phyloP scores from a whole-genome alignment of 2,329 filamentous ascomycete genomes.

The Westerdykella aurantiaca region DNA sequence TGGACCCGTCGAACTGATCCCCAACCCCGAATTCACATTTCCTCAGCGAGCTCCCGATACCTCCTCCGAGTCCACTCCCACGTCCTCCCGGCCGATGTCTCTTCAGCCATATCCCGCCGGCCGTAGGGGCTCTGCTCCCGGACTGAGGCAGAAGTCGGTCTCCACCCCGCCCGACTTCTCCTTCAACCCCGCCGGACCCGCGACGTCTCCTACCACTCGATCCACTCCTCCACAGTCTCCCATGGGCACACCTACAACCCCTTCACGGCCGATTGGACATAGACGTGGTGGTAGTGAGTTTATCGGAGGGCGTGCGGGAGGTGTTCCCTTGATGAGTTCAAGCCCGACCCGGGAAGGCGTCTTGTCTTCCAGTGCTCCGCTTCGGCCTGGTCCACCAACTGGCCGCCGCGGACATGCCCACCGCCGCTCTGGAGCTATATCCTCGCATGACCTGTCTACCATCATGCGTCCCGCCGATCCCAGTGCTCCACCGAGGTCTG shows the following conservation, averaged over 20 bases:
- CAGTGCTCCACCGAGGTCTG: conserved; percentile 49
- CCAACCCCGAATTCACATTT: conserved; percentile 47
- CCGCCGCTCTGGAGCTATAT: conserved; percentile 74
- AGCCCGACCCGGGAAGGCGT: conserved; percentile 60
- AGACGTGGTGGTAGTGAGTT: conserved; percentile 80
- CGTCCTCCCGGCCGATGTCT: conserved; percentile 35
- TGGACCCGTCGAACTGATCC: conserved; percentile 40
- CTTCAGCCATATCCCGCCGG: conserved; percentile 31
- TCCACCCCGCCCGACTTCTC: conserved; percentile 44
- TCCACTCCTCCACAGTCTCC: conserved; percentile 38
- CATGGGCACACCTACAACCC: conserved; percentile 35
- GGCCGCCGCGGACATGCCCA: conserved; percentile 68
- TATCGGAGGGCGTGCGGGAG: conserved; percentile 59
- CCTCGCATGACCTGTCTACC: conserved; percentile 70
- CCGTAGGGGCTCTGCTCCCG: conserved; percentile 30
- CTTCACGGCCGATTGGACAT: conserved; percentile 54
- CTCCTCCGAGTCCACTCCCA: conserved; percentile 25
- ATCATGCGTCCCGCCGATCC: conserved; percentile 58
- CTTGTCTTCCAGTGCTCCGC: conserved; percentile 51
- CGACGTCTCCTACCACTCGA: conserved; percentile 23
- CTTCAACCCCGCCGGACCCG: conserved; percentile 43
- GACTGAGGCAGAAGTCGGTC: conserved; percentile 38
- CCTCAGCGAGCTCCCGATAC: conserved; percentile 36
- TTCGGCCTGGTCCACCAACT: conserved; percentile 45
- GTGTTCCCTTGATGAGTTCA: conserved; percentile 57